Evolutionary conservation across 73 alveolate genomes (phyloP), one percentile per base, ranked within the genome.

Genomic region (Breviolum minutum): DNA sequence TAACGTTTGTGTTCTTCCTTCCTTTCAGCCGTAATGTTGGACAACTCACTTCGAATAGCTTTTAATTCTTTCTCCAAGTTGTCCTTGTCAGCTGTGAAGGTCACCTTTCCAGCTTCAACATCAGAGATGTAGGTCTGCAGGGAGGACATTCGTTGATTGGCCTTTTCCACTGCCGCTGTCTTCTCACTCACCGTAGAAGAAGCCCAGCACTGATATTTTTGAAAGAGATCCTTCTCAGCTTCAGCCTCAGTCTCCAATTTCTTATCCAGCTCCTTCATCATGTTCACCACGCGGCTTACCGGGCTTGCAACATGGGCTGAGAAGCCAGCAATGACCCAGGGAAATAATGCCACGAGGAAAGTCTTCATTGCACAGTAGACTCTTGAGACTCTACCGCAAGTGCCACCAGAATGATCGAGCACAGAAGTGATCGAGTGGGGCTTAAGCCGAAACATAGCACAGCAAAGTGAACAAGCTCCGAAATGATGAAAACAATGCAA

Each of bases 281-380:
- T 83, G 74, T 83, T 83, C 74, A 83, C 92, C 74, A 83, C 92
- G 73, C 92, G 92, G 92, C 27, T 83, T 60, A 83, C 92, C 32
- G 92, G 92, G 60, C 92, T 83, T 20, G 74, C 92, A 83, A 80
- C 88, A 77, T 77, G 86, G 63, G 86, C 19, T 27, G 64, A 26
- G 54, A 2, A 80, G 88, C 88, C 88, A 17, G 88, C 88, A 48
- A 80, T 27, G 29, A 80, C 68, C 69, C 88, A 80, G 12, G 88
- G 88, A 16, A 80, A 66, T 30, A 80, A 80, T 17, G 88, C 88
- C 88, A 19, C 88, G 68, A 80, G 88, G 88, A 80, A 80, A 32
- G 88, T 80, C 88, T 80, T 80, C 88, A 80, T 80, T 80, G 88
- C 32, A 66, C 88, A 80, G 88, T 17, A 16, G 64, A 30, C 54